These are phyloP conservation scores for Bruguiera gymnorhiza DNA, from an alignment of 345 rosid species.

Conservation along the genomic window DNA sequence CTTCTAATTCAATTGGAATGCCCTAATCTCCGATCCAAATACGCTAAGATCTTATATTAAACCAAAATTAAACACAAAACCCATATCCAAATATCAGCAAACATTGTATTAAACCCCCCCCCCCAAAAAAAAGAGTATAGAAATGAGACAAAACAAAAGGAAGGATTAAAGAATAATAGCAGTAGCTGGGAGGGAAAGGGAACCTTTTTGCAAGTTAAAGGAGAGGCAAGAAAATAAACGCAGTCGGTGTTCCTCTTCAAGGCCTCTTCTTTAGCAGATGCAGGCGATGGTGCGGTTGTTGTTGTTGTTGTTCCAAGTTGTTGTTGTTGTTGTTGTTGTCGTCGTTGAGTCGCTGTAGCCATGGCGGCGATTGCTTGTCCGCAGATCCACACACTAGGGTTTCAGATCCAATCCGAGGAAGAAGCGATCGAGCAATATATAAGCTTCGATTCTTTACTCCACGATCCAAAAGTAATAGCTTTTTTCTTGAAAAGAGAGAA, in stretches of 20 bases:
- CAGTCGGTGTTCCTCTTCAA: conserved; percentile 92
- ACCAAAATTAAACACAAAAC: too few species aligned
- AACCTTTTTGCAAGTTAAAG: conserved; percentile 98
- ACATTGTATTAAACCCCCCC: too few species aligned
- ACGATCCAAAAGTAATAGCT: too few species aligned
- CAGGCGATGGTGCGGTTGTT: conserved; percentile 17
- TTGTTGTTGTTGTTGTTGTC: conserved; percentile 30
- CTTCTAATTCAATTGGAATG: too few species aligned
- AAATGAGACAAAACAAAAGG: neutral
- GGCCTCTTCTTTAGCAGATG: conserved; percentile 63
- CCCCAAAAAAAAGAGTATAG: neutral
- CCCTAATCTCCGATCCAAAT: too few species aligned
- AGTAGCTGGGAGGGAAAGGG: neutral
- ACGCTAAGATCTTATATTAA: too few species aligned
- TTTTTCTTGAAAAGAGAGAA: too few species aligned
- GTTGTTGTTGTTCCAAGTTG: conserved; percentile 10
- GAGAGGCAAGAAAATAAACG: conserved; percentile 92
- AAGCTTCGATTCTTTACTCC: too few species aligned
- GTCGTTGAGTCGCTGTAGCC: conserved; percentile 55
- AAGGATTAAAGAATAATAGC: neutral
- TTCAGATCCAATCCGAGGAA: neutral
- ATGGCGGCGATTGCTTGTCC: conserved; percentile 22
- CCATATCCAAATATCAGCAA: too few species aligned
- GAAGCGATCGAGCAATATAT: too few species aligned
- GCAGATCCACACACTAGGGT: neutral